Conservation (phyloP, 1,139 yeast genomes). For the Geotrichum klebahnii region DNA sequence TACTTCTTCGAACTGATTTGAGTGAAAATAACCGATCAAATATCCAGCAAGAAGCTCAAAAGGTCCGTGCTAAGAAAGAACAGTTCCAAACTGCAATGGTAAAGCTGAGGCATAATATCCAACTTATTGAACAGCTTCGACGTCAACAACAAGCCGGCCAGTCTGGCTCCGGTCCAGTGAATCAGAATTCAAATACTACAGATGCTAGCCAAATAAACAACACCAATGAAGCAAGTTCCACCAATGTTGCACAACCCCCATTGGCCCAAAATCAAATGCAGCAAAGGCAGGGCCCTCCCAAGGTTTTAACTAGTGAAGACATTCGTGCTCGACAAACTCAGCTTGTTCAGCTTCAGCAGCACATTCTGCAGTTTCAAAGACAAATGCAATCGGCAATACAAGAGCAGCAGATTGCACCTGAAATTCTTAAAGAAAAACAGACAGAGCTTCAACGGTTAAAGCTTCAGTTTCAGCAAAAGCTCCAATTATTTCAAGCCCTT, state of each 20-base stretch:
- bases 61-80: conserved; percentile 26
- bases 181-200: conserved; percentile 24
- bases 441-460: conserved; percentile 24
- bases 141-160: conserved; percentile 1
- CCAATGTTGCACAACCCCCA: no score
- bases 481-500: neutral
- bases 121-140: conserved; percentile 10
- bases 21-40: conserved; percentile 25
- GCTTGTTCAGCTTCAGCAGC: conserved; percentile 25
- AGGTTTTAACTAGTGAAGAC: neutral
- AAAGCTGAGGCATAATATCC: neutral
- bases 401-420: conserved; percentile 11
- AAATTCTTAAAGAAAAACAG: conserved; percentile 8
- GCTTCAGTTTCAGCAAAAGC: conserved; percentile 22
- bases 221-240: no score
- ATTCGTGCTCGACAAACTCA: conserved; percentile 12
- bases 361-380: conserved; percentile 33
- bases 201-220: no score
- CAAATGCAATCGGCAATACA: conserved; percentile 31
- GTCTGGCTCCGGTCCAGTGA: no score
- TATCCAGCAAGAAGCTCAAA: conserved; percentile 28
- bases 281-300: no score
- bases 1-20: conserved; percentile 27
- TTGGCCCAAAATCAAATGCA: no score
- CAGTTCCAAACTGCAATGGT: neutral